Base-by-base conservation (phyloP, 2,329 filamentous ascomycete species). In the Fusarium sp. region DNA sequence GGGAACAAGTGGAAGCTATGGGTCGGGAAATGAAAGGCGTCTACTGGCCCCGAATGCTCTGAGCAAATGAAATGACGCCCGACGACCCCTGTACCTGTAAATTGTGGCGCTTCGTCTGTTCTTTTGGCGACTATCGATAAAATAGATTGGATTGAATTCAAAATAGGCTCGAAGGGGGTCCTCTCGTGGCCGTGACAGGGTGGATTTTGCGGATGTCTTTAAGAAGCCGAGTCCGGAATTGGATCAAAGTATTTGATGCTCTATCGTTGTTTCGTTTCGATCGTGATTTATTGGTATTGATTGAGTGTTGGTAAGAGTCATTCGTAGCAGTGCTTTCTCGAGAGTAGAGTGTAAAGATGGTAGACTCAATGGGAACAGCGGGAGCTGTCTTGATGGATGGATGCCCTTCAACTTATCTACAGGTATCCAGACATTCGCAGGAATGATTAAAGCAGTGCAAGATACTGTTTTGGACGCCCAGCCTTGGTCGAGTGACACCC, bases 1-100 rank as follows among this genome's bases (percentile, higher is more conserved):
- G 50, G 50, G 50, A 21, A 21, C 18, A 28, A 28, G 28, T 13
- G 28, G 12, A 45, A 54, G 61, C 46, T 60, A 54, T 51, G 34
- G 31, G 39, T 41, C 48, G 18, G 50, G 73, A 75, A 74, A 75
- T 75, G 73, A 75, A 71, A 64, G 65, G 67, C 55, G 43, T 43
- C 52, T 62, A 59, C 48, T 62, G 64, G 61, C 37, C 44, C 66
- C 46, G 51, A 50, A 50, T 52, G 50, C 43, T 59, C 25, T 48
- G 34, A 59, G 58, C 55, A 54, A 70, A 69, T 62, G 49, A 62
- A 34, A 49, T 51, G 37, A n/a, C 43, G 44, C 45, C 45, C 41
- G 46, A 16, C n/a, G 42, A 28, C 28, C 64, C 57, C 48, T 43
- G 58, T 61, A 48, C 45, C 48, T 43, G 58, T 61, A 58, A 51